Evolutionary conservation across 2,329 filamentous ascomycete genomes (phyloP), one percentile per base, ranked within the genome.

Genomic region (Ophiostoma perfectum): DNA sequence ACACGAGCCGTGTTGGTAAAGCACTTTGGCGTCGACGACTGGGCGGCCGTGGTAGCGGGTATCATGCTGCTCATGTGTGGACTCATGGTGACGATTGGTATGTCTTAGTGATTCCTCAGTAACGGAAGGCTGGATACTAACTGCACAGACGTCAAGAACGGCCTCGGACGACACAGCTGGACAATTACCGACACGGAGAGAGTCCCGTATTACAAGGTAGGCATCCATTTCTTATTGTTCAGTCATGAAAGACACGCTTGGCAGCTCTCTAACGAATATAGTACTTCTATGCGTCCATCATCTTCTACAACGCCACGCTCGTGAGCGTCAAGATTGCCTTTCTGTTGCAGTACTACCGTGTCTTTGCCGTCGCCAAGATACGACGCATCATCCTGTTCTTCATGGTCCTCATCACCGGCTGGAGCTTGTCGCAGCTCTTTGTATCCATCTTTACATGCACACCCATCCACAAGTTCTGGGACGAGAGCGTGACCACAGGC

Each of bases 391-490:
- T 67, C 27, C 1, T 67, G 1, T 42, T 36, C 11, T 14, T 14
- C 2, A 64, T 64, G 58, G 18, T 64, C 12, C 6, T 64, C 38
- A 64, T 67, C 14, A 18, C 36, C 38, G 58, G 44, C 44, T 67
- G 66, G 66, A 64, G 58, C n/a, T 5, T 44, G n/a, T 67, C 66
- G n/a, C 66, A 67, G 36, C 41, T 67, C 44, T 64, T 67, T 27
- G 45, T 67, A 36, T 45, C 36, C 42, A 77, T 79, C 55, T 78
- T 79, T 63, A 74, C 72, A 36, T 80, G 78, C 69, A 69, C 71
- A 0, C 78, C 78, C 0, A 68, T 79, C 14, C 71, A 75, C n/a
- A 76, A 74, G 44, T 79, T 78, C 70, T 79, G 78, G 78, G 73
- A 75, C 0, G 73, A 74, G 0, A 74, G 65, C 5, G 27, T 68